Conservation (phyloP, 345 rosid genomes). For the Eutrema japonicum region DNA sequence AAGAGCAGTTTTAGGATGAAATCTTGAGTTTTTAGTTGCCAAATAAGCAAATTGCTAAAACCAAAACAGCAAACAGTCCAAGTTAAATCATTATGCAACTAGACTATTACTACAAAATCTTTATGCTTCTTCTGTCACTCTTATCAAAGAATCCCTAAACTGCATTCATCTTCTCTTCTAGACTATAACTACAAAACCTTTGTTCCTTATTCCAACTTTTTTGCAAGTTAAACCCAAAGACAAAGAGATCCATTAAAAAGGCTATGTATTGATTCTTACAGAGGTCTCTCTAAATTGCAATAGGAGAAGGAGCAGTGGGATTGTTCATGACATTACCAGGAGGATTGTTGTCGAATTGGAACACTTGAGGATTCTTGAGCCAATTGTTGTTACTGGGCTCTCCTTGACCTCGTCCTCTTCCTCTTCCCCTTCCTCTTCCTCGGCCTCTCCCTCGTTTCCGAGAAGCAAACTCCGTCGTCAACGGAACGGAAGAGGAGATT, state of each 20-base stretch:
- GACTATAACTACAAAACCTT: too few relatives aligned
- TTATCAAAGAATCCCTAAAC: slow-evolving; percentile 1
- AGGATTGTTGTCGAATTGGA: slow-evolving; percentile 56
- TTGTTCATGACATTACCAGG: slow-evolving; percentile 50
- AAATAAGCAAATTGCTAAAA: not conserved
- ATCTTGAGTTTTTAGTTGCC: not conserved
- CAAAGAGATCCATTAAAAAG: slow-evolving; percentile 31
- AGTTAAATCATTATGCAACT: slow-evolving; percentile 7
- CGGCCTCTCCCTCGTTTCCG: slow-evolving; percentile 69
- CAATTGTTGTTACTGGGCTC: slow-evolving; percentile 42
- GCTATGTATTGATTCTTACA: slow-evolving; percentile 15
- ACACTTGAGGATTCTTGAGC: slow-evolving; percentile 61
- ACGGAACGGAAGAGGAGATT: slow-evolving; percentile 80
- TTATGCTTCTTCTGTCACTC: not conserved
- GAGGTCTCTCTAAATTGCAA: not conserved
- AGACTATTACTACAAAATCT: not conserved
- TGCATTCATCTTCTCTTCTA: not conserved
- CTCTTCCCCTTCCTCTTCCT: slow-evolving; percentile 63
- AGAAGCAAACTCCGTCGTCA: slow-evolving; percentile 56
- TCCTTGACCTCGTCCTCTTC: slow-evolving; percentile 57
- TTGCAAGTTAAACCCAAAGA: slow-evolving; percentile 22
- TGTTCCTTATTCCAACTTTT: slow-evolving; percentile 19
- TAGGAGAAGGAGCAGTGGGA: too few relatives aligned
- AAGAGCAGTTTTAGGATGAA: not conserved
- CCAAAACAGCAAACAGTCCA: slow-evolving; percentile 20